A percentile compares a stretch with the other conserved stretches of the same genome.
Evolutionary conservation across 441 rosid genomes (phyloP).

Genomic region (Francoa sonchifolia): DNA sequence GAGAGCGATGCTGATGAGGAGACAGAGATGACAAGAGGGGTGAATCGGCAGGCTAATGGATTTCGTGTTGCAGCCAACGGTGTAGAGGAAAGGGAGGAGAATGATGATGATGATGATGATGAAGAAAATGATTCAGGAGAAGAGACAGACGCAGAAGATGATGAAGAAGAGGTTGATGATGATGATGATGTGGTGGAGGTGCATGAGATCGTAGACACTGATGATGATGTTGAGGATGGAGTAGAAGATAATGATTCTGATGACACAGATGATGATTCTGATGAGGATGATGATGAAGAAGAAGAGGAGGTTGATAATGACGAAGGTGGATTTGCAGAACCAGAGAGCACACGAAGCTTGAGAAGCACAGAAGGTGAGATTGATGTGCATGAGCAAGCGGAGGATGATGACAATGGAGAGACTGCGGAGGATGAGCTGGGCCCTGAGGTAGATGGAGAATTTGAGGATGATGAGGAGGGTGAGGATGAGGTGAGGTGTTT

Average conservation of each 20-base stretch:
- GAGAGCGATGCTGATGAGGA: slow-evolving; percentile 65
- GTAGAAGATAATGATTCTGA: slow-evolving; percentile 31
- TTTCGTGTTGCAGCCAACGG: slow-evolving; percentile 24
- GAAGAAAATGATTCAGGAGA: slow-evolving; percentile 29
- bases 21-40: slow-evolving; percentile 23
- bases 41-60: slow-evolving; percentile 34
- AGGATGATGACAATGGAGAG: slow-evolving; percentile 47
- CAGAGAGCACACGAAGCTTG: slow-evolving; percentile 29
- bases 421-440: slow-evolving; percentile 58
- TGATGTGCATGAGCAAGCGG: slow-evolving; percentile 69
- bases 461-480: slow-evolving; percentile 44
- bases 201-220: slow-evolving; percentile 35
- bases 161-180: slow-evolving; percentile 36
- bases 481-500: slow-evolving; percentile 51
- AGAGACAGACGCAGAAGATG: too few species aligned
- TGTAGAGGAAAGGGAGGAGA: slow-evolving; percentile 19
- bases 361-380: slow-evolving; percentile 48
- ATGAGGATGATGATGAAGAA: slow-evolving; percentile 33
- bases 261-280: slow-evolving; percentile 20
- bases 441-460: slow-evolving; percentile 40
- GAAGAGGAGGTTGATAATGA: slow-evolving; percentile 59
- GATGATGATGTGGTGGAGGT: slow-evolving; percentile 45
- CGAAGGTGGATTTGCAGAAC: slow-evolving; percentile 29
- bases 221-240: slow-evolving; percentile 38
- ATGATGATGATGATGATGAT: slow-evolving; percentile 23